These are phyloP conservation scores for Hsuehochloa calcarea DNA, from an alignment of 176 grass and related monocot genomes.

Conservation along the genomic window DNA sequence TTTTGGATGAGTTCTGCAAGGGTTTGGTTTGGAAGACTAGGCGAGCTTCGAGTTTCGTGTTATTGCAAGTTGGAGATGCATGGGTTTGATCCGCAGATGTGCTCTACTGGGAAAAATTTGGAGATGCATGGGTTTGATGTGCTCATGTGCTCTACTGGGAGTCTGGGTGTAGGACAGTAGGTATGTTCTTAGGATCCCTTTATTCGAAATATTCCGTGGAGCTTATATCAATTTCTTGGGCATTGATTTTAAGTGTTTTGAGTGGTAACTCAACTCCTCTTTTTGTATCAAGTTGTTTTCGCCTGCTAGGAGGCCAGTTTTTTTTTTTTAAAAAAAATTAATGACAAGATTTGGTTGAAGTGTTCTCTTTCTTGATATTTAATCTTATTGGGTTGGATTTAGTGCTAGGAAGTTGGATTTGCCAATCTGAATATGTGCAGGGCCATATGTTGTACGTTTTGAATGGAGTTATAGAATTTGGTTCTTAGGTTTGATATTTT, in stretches of 20 bases:
- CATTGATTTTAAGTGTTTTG: neutral
- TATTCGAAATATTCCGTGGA: neutral
- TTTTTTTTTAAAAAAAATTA: neutral
- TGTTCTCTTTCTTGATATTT: neutral
- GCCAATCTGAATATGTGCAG: neutral
- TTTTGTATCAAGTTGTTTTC: neutral
- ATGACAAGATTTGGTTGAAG: neutral
- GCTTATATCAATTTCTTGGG: neutral
- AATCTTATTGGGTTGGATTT: neutral
- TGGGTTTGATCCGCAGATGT: neutral
- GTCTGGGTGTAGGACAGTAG: neutral
- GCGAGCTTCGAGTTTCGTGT: neutral
- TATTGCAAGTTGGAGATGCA: neutral
- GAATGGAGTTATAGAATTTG: neutral
- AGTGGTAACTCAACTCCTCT: neutral
- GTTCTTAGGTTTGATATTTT: neutral
- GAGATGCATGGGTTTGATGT: neutral
- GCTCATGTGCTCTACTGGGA: neutral
- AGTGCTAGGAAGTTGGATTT: neutral
- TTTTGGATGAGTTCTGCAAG: neutral
- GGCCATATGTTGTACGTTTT: neutral
- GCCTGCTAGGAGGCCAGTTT: neutral
- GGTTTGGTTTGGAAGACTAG: neutral
- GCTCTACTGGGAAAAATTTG: neutral
- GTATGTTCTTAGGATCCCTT: neutral